A percentile compares a stretch with the other conserved stretches of the same genome.
phyloP scores from a whole-genome alignment of 2,329 filamentous ascomycete species.

The Tolypocladium tropicale region DNA sequence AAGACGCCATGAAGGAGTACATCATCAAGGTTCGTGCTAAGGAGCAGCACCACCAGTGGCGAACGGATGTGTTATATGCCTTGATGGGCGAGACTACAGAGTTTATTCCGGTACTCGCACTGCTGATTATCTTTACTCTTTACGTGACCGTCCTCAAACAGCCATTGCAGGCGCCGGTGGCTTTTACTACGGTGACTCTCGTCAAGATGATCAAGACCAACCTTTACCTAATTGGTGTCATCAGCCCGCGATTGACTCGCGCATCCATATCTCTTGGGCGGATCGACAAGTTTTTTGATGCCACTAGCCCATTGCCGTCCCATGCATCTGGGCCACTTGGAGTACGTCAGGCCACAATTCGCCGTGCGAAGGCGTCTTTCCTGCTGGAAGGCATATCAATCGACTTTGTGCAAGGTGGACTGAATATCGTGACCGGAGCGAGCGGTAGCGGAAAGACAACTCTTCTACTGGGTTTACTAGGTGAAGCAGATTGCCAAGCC shows the following conservation, averaged over 20 bases:
- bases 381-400: background rate
- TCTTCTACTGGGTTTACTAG: background rate
- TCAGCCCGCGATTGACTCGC: background rate
- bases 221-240: background rate
- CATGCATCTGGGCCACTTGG: background rate
- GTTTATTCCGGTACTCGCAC: too few species aligned
- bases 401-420: background rate
- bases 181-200: background rate
- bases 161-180: too few species aligned
- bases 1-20: too few species aligned
- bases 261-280: background rate
- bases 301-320: background rate
- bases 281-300: background rate
- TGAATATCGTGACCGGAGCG: background rate
- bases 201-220: background rate
- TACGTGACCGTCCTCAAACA: too few species aligned
- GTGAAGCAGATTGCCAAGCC: background rate
- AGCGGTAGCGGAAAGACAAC: background rate
- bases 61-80: too few species aligned
- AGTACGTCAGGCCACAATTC: background rate
- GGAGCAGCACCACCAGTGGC: too few species aligned
- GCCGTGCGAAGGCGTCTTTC: background rate
- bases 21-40: too few species aligned
- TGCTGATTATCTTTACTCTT: too few species aligned
- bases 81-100: too few species aligned